phyloP scores from a whole-genome alignment of 495 filamentous ascomycete species.

The Neurospora sp. region DNA sequence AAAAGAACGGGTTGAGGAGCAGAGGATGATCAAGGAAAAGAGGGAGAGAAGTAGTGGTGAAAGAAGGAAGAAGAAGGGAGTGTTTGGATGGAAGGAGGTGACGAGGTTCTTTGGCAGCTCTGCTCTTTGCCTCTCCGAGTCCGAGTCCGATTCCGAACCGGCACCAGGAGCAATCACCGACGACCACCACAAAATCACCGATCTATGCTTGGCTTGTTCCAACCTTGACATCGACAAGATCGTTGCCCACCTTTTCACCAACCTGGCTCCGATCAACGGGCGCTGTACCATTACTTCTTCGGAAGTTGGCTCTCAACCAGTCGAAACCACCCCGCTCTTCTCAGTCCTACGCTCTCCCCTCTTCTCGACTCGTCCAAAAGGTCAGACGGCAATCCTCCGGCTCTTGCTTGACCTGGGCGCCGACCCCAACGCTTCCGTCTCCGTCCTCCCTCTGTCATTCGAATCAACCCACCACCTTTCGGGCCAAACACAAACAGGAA shows the following conservation, averaged over 20 bases:
- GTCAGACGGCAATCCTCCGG: constrained; percentile 10
- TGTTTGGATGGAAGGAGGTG: neutral
- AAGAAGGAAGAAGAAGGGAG: neutral
- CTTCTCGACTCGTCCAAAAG: neutral
- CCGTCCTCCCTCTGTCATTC: neutral
- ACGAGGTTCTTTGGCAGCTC: neutral
- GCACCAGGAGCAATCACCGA: neutral
- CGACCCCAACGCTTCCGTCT: constrained; percentile 3
- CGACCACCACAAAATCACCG: constrained; percentile 2
- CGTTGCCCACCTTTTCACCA: constrained; percentile 4
- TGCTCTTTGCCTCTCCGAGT: neutral
- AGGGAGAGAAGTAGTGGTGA: neutral
- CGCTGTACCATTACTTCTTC: neutral
- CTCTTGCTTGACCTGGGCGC: constrained; percentile 18
- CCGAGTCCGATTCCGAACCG: neutral
- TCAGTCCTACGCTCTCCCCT: neutral
- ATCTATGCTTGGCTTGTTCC: constrained; percentile 12
- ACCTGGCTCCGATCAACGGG: constrained; percentile 1
- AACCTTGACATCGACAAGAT: constrained; percentile 13
- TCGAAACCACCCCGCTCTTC: neutral
- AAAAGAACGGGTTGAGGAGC: neutral
- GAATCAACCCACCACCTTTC: neutral
- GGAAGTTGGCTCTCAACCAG: neutral
- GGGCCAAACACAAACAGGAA: neutral
- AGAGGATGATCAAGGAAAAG: neutral